These are phyloP conservation scores for Venturiaceae sp. DNA, from an alignment of 2,329 filamentous ascomycete genomes.

Conservation along the genomic window DNA sequence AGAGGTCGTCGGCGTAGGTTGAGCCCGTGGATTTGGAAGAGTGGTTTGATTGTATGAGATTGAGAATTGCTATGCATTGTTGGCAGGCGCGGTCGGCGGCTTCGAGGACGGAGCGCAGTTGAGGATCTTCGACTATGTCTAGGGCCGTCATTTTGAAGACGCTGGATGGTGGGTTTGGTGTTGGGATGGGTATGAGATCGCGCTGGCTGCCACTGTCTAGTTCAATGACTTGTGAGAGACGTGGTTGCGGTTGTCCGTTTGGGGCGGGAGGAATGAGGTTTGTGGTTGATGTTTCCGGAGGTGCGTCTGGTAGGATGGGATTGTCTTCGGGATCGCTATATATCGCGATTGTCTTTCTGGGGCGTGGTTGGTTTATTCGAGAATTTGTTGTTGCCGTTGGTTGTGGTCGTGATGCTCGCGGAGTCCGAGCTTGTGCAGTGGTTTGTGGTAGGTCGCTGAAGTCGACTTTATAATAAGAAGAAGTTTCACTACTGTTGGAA, in stretches of 20 bases:
- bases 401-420: background rate
- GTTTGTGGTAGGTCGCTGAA: background rate
- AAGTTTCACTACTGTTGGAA: background rate
- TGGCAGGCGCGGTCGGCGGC: slow-evolving; percentile 5
- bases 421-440: too few relatives aligned
- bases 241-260: background rate
- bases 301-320: background rate
- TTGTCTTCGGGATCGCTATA: background rate
- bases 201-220: background rate
- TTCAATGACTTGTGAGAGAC: background rate
- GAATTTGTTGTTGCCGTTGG: background rate
- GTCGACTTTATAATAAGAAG: too few relatives aligned
- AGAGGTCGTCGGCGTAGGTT: background rate
- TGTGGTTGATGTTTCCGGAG: background rate
- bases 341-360: background rate
- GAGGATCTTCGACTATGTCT: slow-evolving; percentile 8
- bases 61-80: slow-evolving; percentile 9
- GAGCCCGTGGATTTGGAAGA: background rate
- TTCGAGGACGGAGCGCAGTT: slow-evolving; percentile 4
- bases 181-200: background rate
- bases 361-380: background rate
- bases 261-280: background rate
- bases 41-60: background rate
- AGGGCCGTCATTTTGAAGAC: slow-evolving; percentile 6
- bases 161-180: background rate